Base-by-base conservation (phyloP, 2,329 filamentous ascomycete genomes). In the Aspergillus viridinutans region DNA sequence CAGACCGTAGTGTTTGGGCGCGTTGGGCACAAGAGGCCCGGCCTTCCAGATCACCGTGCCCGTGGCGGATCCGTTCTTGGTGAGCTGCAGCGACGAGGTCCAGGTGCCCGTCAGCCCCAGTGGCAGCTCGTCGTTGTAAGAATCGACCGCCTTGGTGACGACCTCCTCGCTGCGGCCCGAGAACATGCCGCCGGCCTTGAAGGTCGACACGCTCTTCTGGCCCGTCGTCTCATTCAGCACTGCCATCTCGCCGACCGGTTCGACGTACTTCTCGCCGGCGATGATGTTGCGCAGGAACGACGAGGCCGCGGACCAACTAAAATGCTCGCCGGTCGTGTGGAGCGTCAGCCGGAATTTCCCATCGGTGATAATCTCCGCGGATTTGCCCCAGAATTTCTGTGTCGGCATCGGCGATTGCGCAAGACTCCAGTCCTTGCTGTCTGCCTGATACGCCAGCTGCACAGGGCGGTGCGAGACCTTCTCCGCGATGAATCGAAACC, bases 341-440 rank as follows among this genome's bases (percentile, higher is more conserved):
- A 99, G 78, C 42, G 87, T 85, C 42, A 97, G 81, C 50, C 92
- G 85, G 3, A 91, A 87, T 26, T 90, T 89, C 2, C 94, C 94
- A 54, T 97, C 93, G 0, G 92, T 97, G 59, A 90, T 94, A 60
- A 99, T 85, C 74, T 99, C 94, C 2, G 91, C 91, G 54, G 89
- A 93, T 78, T 97, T 97, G 55, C 94, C 94, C 94, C 94, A 97
- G 78, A 99, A 99, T 71, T 97, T 97, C 71, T 99, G 93, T 23
- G 89, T 88, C 0, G 94, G 94, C 56, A 89, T 87, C 0, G 94
- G 90, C 4, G 89, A 90, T 71, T 97, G 94, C 1, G 90, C 83
- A 60, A 96, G 87, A 2, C 89, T 91, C 94, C 94, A 99, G 56
- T 84, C 80, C 42, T 85, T 83, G 42, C 90, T 86, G 72, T 99